phyloP scores from a whole-genome alignment of 2,329 filamentous ascomycete species.

The Colletotrichum eleusines region DNA sequence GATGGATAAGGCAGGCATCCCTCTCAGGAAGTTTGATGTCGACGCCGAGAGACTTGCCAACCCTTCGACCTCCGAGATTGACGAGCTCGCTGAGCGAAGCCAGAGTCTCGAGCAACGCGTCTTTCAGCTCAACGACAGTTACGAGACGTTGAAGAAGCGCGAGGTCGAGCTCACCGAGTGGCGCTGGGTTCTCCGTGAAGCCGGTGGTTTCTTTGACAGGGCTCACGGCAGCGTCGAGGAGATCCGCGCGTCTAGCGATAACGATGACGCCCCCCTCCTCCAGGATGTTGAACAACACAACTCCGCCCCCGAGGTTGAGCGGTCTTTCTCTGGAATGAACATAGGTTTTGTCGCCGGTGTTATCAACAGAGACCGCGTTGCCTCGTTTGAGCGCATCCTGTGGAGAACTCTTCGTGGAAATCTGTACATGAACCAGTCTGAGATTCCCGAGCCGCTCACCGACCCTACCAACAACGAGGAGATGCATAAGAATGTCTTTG shows the following conservation, averaged over 20 bases:
- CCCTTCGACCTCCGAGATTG: conserved; percentile 93
- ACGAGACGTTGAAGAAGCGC: conserved; percentile 97
- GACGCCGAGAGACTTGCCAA: conserved; percentile 88
- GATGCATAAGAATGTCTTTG: conserved; percentile 97
- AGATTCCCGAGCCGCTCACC: conserved; percentile 93
- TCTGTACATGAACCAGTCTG: conserved; percentile 99
- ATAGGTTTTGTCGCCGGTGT: conserved; percentile 98
- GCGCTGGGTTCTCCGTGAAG: conserved; percentile 97
- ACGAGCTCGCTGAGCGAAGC: conserved; percentile 92
- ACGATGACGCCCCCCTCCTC: conserved; percentile 93
- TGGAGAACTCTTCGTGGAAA: conserved; percentile 98
- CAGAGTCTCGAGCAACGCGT: conserved; percentile 94
- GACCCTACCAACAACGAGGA: conserved; percentile 94
- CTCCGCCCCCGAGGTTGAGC: conserved; percentile 75
- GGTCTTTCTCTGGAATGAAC: conserved; percentile 96
- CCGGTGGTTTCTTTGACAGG: conserved; percentile 96
- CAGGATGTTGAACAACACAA: conserved; percentile 91
- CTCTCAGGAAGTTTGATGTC: conserved; percentile 90
- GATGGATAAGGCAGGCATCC: conserved; percentile 92
- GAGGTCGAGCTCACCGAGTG: conserved; percentile 98
- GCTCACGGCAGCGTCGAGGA: conserved; percentile 97
- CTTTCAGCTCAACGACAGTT: conserved; percentile 94
- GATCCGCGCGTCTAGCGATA: conserved; percentile 89
- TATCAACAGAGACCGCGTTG: conserved; percentile 91
- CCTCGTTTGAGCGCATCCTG: conserved; percentile 94